phyloP scores from a whole-genome alignment of 345 rosid species.

The Gossypium thurberi region DNA sequence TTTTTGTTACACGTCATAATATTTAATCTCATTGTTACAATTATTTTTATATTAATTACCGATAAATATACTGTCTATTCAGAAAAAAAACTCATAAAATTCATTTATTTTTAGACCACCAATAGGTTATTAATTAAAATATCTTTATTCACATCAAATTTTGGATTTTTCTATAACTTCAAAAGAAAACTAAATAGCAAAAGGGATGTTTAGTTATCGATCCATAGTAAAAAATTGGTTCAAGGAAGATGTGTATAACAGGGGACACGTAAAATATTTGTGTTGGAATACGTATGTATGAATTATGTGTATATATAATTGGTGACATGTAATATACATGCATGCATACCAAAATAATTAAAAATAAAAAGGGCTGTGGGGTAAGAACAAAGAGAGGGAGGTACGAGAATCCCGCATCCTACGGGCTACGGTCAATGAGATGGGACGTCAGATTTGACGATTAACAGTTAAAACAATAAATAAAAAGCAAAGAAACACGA shows the following conservation, averaged over 20 bases:
- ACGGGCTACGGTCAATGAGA: slow-evolving; percentile 22
- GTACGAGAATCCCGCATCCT: slow-evolving; percentile 29
- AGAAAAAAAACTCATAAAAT: too few relatives aligned
- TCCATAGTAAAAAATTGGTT: too few relatives aligned
- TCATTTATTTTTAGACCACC: too few relatives aligned
- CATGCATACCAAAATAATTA: neutral
- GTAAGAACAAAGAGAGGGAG: neutral
- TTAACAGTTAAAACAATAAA: neutral
- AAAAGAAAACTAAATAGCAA: too few relatives aligned
- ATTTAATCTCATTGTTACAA: too few relatives aligned
- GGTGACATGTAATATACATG: neutral
- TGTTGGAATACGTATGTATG: neutral
- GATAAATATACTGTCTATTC: fast-evolving
- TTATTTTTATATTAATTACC: too few relatives aligned
- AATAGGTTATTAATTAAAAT: too few relatives aligned
- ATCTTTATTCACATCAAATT: too few relatives aligned
- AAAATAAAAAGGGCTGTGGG: too few relatives aligned
- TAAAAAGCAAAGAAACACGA: neutral
- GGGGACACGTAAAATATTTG: neutral
- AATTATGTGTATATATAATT: neutral
- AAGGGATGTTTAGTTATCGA: too few relatives aligned
- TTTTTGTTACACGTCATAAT: fast-evolving
- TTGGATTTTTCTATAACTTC: too few relatives aligned
- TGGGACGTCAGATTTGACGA: slow-evolving; percentile 21
- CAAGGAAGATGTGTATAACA: neutral